Evolutionary conservation across 1,284 basidiomycete species (phyloP).

Genomic region (Puccinia triticina): DNA sequence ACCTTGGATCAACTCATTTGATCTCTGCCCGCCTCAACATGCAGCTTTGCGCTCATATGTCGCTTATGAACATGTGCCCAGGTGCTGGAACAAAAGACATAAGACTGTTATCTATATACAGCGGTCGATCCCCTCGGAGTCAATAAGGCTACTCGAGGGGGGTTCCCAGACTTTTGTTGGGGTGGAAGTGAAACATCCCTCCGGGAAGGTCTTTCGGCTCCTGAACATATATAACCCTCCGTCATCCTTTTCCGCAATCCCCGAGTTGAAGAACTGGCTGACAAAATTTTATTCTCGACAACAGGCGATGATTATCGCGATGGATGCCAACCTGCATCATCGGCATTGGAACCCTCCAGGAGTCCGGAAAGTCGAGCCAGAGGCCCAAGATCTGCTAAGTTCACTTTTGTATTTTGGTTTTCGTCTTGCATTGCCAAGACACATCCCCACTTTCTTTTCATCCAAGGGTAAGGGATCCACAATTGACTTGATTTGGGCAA

Average conservation of each 20-base stretch:
- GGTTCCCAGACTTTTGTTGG: background rate
- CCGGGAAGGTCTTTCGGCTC: background rate
- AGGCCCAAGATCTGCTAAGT: background rate
- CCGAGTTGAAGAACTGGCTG: background rate
- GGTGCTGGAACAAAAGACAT: background rate
- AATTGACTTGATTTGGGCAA: slow-evolving; percentile 15
- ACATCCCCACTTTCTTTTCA: background rate
- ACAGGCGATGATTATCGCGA: background rate
- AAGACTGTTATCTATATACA: background rate
- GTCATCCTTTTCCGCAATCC: background rate
- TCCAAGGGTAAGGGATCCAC: background rate
- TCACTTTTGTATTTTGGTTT: background rate
- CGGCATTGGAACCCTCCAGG: slow-evolving; percentile 9
- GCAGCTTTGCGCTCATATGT: background rate
- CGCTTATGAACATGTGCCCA: background rate
- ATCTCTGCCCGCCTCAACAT: background rate
- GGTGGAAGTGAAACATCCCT: background rate
- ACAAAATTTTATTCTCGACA: background rate
- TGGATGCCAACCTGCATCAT: slow-evolving; percentile 20
- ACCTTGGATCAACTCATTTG: background rate
- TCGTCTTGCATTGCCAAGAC: background rate
- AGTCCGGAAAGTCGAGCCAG: background rate
- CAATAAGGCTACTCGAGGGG: background rate
- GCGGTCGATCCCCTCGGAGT: background rate
- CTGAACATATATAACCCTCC: slow-evolving; percentile 22